Evolutionary conservation across 1,284 basidiomycete genomes (phyloP).

Genomic region (Phellinidium pouzarii): DNA sequence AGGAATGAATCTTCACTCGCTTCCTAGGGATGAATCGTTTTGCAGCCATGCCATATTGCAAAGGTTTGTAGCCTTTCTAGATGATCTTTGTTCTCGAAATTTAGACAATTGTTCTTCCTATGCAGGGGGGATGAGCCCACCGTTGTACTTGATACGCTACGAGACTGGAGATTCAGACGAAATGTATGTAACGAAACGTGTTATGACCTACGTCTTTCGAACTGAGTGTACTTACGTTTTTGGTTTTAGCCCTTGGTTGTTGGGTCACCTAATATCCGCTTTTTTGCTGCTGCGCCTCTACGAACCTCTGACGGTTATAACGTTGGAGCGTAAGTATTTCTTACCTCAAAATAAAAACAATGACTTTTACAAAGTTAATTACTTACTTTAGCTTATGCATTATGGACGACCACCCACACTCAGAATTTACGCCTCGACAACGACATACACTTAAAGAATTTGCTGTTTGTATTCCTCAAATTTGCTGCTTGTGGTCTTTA

Average conservation of each 20-base stretch:
- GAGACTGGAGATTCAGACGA: slow-evolving; percentile 85
- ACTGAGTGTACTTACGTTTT: slow-evolving; percentile 2
- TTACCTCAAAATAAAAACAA: background rate
- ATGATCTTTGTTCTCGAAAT: slow-evolving; percentile 10
- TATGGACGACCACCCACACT: slow-evolving; percentile 78
- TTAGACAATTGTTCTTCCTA: slow-evolving; percentile 1
- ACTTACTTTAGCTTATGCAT: slow-evolving; percentile 52
- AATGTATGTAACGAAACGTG: slow-evolving; percentile 43
- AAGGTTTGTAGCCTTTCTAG: slow-evolving; percentile 40
- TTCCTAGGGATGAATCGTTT: slow-evolving; percentile 63
- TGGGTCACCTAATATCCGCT: slow-evolving; percentile 65
- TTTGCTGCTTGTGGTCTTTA: background rate
- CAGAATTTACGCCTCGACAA: slow-evolving; percentile 84
- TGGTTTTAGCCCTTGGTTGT: slow-evolving; percentile 63
- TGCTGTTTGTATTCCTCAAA: slow-evolving; percentile 39
- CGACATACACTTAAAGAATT: slow-evolving; percentile 93
- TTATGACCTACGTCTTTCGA: background rate
- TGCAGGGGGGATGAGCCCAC: slow-evolving; percentile 82
- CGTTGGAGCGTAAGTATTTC: slow-evolving; percentile 61
- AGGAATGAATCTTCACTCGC: slow-evolving; percentile 51
- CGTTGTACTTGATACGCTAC: slow-evolving; percentile 71
- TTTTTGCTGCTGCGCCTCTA: slow-evolving; percentile 89
- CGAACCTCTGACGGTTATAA: slow-evolving; percentile 88
- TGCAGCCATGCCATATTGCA: slow-evolving; percentile 82
- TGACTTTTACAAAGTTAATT: background rate